Evolutionary conservation across 73 alveolate species (phyloP), one percentile per base, ranked within the genome.

Genomic region (Paramecium tetraurelia): DNA sequence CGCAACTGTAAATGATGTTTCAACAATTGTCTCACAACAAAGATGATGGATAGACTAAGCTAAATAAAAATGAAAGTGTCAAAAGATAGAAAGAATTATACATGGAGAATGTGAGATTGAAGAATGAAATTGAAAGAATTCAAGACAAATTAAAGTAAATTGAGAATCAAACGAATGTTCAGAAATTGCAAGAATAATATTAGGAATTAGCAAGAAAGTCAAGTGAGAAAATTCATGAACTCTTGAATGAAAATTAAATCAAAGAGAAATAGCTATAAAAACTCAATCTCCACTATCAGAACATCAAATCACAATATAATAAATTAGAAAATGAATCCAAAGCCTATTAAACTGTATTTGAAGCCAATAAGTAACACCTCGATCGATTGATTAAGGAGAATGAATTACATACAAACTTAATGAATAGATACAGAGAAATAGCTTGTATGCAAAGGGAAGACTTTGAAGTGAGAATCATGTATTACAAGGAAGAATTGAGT

Each of bases 241-340:
- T 80, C 10, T 22, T 80, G 4, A 48, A 48, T 20, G 90, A 80
- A 46, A 80, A 80, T 63, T 46, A 80, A 80, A 27, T 80, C 5
- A 80, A 80, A 46, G 90, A 80, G 35, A 80, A 80, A 80, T 80
- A 80, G 24, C 31, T 80, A 1, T 48, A 40, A 80, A 80, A 80
- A 80, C 48, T 80, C 4, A 80, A 80, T 80, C 57, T 80, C 48
- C 90, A 80, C 46, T 80, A 80, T 46, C 9, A 80, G 12, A 80
- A 80, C 21, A 80, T 80, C 3, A 80, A 80, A 48, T 40, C 90
- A 1, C 33, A 80, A 46, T 80, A 80, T 80, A 24, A 21, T 40
- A 80, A 80, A 46, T 48, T 80, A 24, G 90, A 80, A 48, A 80
- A 80, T 80, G 90, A 80, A 80, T 80, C 72, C 8, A 80, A 80